Base-by-base conservation (phyloP, 129 eudicot species). In the Flaveria brownii region DNA sequence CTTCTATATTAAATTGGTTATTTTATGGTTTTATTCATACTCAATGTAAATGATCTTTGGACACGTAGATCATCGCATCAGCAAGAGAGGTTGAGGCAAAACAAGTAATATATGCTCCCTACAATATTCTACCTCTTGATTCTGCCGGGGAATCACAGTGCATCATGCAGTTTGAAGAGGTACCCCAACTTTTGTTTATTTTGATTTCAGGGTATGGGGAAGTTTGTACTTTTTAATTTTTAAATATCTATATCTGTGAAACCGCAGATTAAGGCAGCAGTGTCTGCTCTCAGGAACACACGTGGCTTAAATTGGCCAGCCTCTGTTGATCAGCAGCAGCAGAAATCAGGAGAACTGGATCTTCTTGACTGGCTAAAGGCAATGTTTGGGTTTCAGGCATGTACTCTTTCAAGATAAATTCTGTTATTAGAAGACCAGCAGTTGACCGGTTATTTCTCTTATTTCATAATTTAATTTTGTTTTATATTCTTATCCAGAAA, bases 131-230 rank as follows among this genome's bases (percentile, higher is more conserved):
- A 71, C 98, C 98, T 39, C 82, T 94, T 42, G 98, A 94, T 78
- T 86, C 98, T 55, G 97, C 96, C 26, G 98, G 98, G 71, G 91
- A 91, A 84, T 86, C 97, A 50, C 96, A 91, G 54, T 84, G 91
- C 82, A 89, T 94, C 67, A 94, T 94, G 97, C 98, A 94, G 85
- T 87, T 94, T 57, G 96, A 94, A 79, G 98, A 94, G 97, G 97
- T 93, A 77, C 47, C 45, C n/a, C 63, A 49, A 64, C 71, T 55
- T 74, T 12, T 49, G 56, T 67, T 30, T 59, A 57, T 26, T 54
- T 74, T 52, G 42, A 56, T 65, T 74, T 4, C 41, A 36, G 5
- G 18, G 13, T 1, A 11, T 39, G 54, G 74, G 68, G 50, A 28
- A 20, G 25, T 2, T 66, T 45, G 16, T 30, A 68, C 10, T 50